Evolutionary conservation across 768 basidiomycete genomes (phyloP).

Genomic region (Pleurotus tuber-regium): DNA sequence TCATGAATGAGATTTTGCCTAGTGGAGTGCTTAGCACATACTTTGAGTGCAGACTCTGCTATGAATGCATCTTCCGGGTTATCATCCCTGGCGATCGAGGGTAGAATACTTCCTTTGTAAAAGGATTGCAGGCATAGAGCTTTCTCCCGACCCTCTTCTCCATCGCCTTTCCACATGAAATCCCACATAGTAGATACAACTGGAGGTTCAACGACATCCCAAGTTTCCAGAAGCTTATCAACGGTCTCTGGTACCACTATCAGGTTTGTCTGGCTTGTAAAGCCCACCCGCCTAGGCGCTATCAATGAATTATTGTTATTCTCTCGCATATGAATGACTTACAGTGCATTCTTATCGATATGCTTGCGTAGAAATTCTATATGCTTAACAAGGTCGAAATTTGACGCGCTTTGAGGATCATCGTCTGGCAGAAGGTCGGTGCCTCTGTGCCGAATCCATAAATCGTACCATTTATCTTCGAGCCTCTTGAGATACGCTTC

Average conservation of each 20-base stretch:
- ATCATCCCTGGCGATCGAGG: constrained; percentile 16
- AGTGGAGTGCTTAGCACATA: constrained; percentile 19
- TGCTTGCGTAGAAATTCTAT: constrained; percentile 76
- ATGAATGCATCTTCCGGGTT: constrained; percentile 42
- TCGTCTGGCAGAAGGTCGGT: constrained; percentile 68
- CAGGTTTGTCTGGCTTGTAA: constrained; percentile 39
- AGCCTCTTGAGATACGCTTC: constrained; percentile 76
- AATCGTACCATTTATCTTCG: constrained; percentile 76
- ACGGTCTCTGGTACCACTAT: constrained; percentile 40
- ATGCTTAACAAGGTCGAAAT: constrained; percentile 83
- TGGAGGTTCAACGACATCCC: constrained; percentile 48
- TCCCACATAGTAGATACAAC: constrained; percentile 54
- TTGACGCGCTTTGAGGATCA: constrained; percentile 58
- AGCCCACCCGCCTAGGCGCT: constrained; percentile 58
- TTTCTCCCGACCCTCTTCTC: constrained; percentile 78
- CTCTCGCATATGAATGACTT: constrained; percentile 29
- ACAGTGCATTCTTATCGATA: constrained; percentile 87
- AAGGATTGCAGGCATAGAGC: constrained; percentile 58
- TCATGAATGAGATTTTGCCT: background rate
- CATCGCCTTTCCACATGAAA: constrained; percentile 68
- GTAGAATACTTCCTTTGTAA: constrained; percentile 38
- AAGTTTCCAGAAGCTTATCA: constrained; percentile 41
- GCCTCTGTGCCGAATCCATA: constrained; percentile 74
- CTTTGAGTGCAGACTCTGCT: constrained; percentile 76
- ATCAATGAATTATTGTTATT: constrained; percentile 14